Percentiles rank a stretch among this genome's conserved stretches.
These are phyloP conservation scores for Fusarium camptoceras DNA, from an alignment of 2,329 filamentous ascomycete genomes.

Conservation along the genomic window DNA sequence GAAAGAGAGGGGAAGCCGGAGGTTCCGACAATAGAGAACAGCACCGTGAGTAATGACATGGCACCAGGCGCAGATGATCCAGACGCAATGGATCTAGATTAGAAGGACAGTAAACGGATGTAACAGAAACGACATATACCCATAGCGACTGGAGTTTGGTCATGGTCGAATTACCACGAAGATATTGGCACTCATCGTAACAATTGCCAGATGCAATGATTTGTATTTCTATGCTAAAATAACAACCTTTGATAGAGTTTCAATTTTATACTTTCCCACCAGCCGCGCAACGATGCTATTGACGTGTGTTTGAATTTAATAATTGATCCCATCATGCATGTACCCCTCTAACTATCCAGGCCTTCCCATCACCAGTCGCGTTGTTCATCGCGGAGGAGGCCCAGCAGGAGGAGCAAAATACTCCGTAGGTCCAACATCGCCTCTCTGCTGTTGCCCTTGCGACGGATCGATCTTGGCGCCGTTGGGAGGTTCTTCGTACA, in stretches of 20 bases:
- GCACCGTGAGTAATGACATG: slow-evolving; percentile 16
- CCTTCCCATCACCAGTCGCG: slow-evolving; percentile 1
- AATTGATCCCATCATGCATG: background rate
- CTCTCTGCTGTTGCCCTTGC: slow-evolving; percentile 52
- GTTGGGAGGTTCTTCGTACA: slow-evolving; percentile 64
- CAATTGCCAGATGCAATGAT: slow-evolving; percentile 10
- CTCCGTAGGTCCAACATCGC: slow-evolving; percentile 31
- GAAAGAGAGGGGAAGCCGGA: slow-evolving; percentile 49
- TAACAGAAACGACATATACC: slow-evolving; percentile 37
- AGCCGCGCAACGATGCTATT: slow-evolving; percentile 4
- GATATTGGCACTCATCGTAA: background rate
- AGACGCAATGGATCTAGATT: slow-evolving; percentile 77
- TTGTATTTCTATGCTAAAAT: slow-evolving; percentile 33
- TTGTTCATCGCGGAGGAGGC: slow-evolving; percentile 51
- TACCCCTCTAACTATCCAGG: background rate
- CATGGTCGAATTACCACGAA: slow-evolving; percentile 6
- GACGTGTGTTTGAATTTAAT: slow-evolving; percentile 2
- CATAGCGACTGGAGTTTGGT: slow-evolving; percentile 44
- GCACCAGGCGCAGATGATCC: slow-evolving; percentile 54
- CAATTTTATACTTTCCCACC: slow-evolving; percentile 29
- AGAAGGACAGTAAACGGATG: slow-evolving; percentile 22
- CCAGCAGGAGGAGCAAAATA: slow-evolving; percentile 59
- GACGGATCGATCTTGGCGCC: slow-evolving; percentile 65
- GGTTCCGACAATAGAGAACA: slow-evolving; percentile 10
- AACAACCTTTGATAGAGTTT: slow-evolving; percentile 12